A percentile compares a stretch with the other conserved stretches of the same genome.
phyloP scores from a whole-genome alignment of 192 early-diverging fungal genomes.

The Pilaira anomala region DNA sequence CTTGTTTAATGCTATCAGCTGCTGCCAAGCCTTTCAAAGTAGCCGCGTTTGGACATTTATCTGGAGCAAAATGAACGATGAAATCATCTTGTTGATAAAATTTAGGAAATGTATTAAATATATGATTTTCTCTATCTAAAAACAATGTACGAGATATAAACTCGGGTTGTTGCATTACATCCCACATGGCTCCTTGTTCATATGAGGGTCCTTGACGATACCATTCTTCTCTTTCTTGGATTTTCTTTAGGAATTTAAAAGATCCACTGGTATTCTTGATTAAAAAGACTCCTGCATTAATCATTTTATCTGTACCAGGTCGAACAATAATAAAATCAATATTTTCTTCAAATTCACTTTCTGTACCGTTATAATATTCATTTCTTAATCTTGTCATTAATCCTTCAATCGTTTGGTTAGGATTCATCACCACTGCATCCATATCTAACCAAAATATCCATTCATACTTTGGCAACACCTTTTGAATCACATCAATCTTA shows the following conservation, averaged over 20 bases:
- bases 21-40: constrained; percentile 41
- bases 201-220: constrained; percentile 39
- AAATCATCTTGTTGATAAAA: constrained; percentile 46
- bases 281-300: constrained; percentile 56
- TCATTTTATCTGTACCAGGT: constrained; percentile 40
- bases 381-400: constrained; percentile 35
- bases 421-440: constrained; percentile 50
- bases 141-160: constrained; percentile 33
- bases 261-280: constrained; percentile 53
- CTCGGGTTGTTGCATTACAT: constrained; percentile 40
- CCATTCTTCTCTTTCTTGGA: constrained; percentile 37
- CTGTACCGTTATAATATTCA: constrained; percentile 3
- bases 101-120: constrained; percentile 58
- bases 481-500: constrained; percentile 52
- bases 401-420: constrained; percentile 36
- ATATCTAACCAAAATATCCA: constrained; percentile 61
- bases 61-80: constrained; percentile 59
- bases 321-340: constrained; percentile 46
- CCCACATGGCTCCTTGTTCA: constrained; percentile 60
- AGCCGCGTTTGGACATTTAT: constrained; percentile 48
- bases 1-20: constrained; percentile 30
- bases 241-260: constrained; percentile 38
- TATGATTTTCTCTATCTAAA: constrained; percentile 45
- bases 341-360: constrained; percentile 20
- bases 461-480: constrained; percentile 51